Evolutionary conservation across 2,329 filamentous ascomycete species (phyloP), one percentile per base, ranked within the genome.

Genomic region (Pseudogymnoascus sp.): DNA sequence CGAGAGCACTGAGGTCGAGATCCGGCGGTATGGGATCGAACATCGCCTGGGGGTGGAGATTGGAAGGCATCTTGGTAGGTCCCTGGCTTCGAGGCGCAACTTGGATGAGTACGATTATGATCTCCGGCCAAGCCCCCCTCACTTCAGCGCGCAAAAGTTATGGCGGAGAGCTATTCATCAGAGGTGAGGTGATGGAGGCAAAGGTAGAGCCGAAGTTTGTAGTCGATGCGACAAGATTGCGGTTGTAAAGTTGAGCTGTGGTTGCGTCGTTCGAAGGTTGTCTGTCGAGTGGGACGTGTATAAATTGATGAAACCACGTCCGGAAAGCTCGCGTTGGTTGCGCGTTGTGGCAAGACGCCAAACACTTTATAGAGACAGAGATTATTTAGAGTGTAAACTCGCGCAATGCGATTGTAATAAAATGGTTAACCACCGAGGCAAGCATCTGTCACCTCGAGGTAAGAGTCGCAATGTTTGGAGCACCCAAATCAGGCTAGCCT

Each of bases 11-110:
- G 14, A 98, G 80, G 73, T 98, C 89, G 64, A 98, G 85, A 72
- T 93, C 86, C 0, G 93, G 93, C 0, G 92, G 85, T 57, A 98
- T 90, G 1, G 93, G 93, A 75, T 96, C 92, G 75, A 98, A 98
- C 62, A 92, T 91, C 14, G 92, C 92, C 73, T 92, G 88, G 0
- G 91, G 91, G 71, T 93, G 87, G 65, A 88, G 80, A 13, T 89
- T 82, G 14, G 81, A 79, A 63, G 90, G 89, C 92, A 96, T 96
- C 28, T 72, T 82, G 71, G 10, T 11, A 23, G 41, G 41, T 23
- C 16, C 19, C 41, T 45, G 6, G 41, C 16, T 45, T 21, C 41
- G 16, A 45, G 41, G 41, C 41, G 41, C 41, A 45, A 45, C 28
- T 45, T 45, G 41, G 19, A 23, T 45, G 19, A 23, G 8, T 36